A percentile compares a stretch with the other conserved stretches of the same genome.
phyloP scores from a whole-genome alignment of 768 basidiomycete species.

The Mycena filopes region DNA sequence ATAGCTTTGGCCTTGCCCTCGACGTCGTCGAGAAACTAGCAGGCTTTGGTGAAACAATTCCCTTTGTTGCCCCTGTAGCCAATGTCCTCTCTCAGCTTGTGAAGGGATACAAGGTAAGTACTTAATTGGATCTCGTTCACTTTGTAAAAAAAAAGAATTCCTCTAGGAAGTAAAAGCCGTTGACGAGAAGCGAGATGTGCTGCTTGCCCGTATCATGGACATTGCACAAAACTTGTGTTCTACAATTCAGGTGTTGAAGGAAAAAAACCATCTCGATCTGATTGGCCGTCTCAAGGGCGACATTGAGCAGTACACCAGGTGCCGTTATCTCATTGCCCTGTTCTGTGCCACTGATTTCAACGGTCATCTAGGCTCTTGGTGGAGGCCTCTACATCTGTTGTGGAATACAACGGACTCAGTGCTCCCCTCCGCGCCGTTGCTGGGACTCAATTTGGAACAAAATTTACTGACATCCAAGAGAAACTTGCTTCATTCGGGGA shows the following conservation, averaged over 20 bases:
- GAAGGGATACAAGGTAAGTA: constrained; percentile 5
- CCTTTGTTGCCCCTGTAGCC: constrained; percentile 11
- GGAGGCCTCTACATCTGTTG: neutral
- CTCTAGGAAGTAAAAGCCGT: constrained; percentile 1
- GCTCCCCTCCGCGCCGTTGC: neutral
- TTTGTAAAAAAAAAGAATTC: too few species aligned
- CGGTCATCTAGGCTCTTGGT: neutral
- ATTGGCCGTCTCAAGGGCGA: constrained; percentile 5
- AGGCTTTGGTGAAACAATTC: neutral
- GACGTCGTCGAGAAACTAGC: neutral
- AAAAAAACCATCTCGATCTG: neutral
- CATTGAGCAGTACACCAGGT: constrained; percentile 5
- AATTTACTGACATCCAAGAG: neutral
- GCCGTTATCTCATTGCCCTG: neutral
- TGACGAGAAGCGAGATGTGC: neutral
- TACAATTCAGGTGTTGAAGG: constrained; percentile 1
- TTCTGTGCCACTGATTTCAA: neutral
- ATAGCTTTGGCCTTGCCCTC: neutral
- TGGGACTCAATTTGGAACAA: neutral
- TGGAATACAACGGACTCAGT: neutral
- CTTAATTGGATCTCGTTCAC: too few species aligned
- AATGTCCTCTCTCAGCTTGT: neutral
- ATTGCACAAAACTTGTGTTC: neutral
- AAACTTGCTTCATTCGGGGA: constrained; percentile 16
- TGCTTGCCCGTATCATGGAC: neutral